A percentile compares a stretch with the other conserved stretches of the same genome.
Evolutionary conservation across 208 protist genomes (phyloP).

Genomic region (Crithidia sp.): DNA sequence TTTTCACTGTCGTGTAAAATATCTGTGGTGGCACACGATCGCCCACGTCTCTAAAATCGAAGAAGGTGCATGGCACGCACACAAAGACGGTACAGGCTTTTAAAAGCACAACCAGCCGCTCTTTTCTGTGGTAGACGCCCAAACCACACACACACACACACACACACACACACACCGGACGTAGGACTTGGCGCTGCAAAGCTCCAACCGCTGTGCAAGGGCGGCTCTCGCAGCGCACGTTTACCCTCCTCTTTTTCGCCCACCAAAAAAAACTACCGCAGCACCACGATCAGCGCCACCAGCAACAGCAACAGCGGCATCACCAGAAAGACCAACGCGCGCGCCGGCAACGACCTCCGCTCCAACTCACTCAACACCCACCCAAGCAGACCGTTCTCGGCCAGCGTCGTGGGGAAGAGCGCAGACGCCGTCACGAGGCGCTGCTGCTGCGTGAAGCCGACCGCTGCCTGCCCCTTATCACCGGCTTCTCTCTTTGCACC

Average conservation of each 20-base stretch:
- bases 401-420: slow-evolving; percentile 14
- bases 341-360: neutral
- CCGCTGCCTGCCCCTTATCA: neutral
- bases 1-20: too few relatives aligned
- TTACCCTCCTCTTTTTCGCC: neutral
- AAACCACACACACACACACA: too few relatives aligned
- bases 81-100: too few relatives aligned
- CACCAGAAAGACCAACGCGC: slow-evolving; percentile 4
- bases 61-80: too few relatives aligned
- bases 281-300: neutral
- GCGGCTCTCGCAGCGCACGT: neutral
- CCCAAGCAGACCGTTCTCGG: neutral
- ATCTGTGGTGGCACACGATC: too few relatives aligned
- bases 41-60: too few relatives aligned
- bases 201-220: too few relatives aligned
- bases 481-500: neutral
- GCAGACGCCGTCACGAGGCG: slow-evolving; percentile 11
- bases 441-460: neutral
- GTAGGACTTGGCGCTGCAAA: too few relatives aligned
- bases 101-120: too few relatives aligned
- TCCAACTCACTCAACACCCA: neutral
- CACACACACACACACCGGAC: too few relatives aligned
- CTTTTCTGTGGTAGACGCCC: too few relatives aligned
- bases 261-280: neutral
- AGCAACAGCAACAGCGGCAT: slow-evolving; percentile 21